Evolutionary conservation across 768 basidiomycete species (phyloP), one percentile per base, ranked within the genome.

Genomic region (Boletus subcaerulescens): DNA sequence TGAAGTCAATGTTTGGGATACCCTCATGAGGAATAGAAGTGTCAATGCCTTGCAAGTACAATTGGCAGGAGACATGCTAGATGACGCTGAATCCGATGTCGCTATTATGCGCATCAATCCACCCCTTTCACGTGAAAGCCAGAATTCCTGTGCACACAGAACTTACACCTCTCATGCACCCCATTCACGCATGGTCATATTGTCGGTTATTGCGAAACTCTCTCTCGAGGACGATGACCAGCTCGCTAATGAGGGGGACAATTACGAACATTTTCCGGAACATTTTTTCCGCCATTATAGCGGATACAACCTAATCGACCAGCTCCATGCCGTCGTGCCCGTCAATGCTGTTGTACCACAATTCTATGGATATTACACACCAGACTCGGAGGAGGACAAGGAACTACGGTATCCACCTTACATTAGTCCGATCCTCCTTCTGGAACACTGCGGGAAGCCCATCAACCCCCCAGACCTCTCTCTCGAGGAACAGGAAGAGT

Each of bases 331-430:
- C 57, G 78, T 81, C 1, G 74, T 78, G 0, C 80, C 81, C 3
- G 70, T 80, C 4, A 71, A 73, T 7, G 75, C 85, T 0, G 46
- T 85, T 45, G 79, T 82, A 5, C 85, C 86, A 0, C 83, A 85
- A 63, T 87, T 79, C 65, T 87, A 82, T 58, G 85, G 86, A 1
- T 83, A 80, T 65, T 87, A 86, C 58, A 62, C 60, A 0, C 73
- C 73, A 1, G 14, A 24, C 24, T 24, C 24, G 24, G 24, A 44
- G 33, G 0, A 20, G 69, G 11, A 26, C 1, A 0, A 29, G 14
- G 33, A 13, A 5, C 12, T 35, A 35, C 11, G 2, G 1, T 5
- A 8, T 3, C 43, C 31, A 3, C 3, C 45, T n/a, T 61, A 62
- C 57, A 56, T 72, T 5, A 76, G 74, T 44, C 75, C 77, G 1